Evolutionary conservation across 2,329 filamentous ascomycete genomes (phyloP).

Genomic region (Talaromyces amestolkiae): DNA sequence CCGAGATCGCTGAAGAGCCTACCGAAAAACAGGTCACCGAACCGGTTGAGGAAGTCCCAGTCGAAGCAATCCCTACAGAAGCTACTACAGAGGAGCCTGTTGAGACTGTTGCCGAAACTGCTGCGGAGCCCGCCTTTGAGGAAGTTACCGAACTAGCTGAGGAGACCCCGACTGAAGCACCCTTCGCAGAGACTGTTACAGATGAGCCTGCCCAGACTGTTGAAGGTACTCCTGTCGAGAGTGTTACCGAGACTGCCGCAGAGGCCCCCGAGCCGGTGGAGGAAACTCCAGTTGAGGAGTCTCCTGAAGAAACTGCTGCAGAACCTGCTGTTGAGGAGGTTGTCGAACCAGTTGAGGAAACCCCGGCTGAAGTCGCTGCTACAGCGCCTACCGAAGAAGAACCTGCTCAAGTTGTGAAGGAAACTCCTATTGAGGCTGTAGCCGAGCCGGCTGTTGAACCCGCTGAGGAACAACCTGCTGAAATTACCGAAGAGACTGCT

Average conservation of each 20-base stretch:
- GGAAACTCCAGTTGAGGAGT: too few species aligned
- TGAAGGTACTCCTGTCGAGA: not conserved
- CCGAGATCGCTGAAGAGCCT: not conserved
- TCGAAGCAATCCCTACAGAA: not conserved
- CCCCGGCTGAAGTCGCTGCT: not conserved
- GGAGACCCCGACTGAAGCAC: too few species aligned
- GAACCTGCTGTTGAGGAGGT: not conserved
- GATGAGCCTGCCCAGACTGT: too few species aligned
- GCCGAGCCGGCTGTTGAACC: not conserved
- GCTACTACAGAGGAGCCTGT: not conserved
- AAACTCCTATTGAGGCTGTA: not conserved
- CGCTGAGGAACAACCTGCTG: not conserved
- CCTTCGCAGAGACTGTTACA: too few species aligned
- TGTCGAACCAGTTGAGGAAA: not conserved
- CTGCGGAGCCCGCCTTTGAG: not conserved
- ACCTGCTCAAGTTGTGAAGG: not conserved
- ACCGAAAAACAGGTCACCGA: not conserved
- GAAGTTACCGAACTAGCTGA: not conserved
- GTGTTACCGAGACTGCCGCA: not conserved
- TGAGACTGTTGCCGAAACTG: not conserved
- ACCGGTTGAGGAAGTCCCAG: not conserved
- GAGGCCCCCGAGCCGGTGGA: not conserved
- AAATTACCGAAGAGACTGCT: not conserved
- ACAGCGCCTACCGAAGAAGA: not conserved
- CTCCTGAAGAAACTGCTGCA: too few species aligned